phyloP scores from a whole-genome alignment of 352 stramenopile genomes.

The Phytophthora chlamydospora region DNA sequence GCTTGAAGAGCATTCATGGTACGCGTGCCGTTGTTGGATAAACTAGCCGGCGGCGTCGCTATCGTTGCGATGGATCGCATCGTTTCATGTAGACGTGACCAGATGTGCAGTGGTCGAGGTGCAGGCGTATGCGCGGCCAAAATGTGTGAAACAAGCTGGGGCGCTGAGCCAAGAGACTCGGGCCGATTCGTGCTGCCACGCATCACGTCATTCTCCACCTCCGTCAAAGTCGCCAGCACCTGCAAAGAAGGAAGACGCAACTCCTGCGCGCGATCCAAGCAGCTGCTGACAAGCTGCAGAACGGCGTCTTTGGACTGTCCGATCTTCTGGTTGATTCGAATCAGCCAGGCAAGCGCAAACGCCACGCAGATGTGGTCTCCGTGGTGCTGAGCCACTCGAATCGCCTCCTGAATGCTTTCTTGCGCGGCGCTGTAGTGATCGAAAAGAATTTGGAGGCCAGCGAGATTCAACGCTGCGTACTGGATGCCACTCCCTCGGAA shows the following conservation, averaged over 20 bases:
- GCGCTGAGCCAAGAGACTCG: slow-evolving; percentile 12
- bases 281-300: slow-evolving; percentile 51
- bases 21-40: slow-evolving; percentile 22
- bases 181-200: slow-evolving; percentile 26
- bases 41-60: slow-evolving; percentile 22
- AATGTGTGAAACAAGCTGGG: slow-evolving; percentile 39
- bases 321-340: slow-evolving; percentile 64
- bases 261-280: slow-evolving; percentile 67
- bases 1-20: slow-evolving; percentile 37
- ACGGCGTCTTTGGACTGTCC: slow-evolving; percentile 66
- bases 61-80: slow-evolving; percentile 35
- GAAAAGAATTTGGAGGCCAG: slow-evolving; percentile 88
- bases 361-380: slow-evolving; percentile 92
- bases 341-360: slow-evolving; percentile 91
- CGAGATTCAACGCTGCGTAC: slow-evolving; percentile 92
- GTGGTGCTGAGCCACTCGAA: slow-evolving; percentile 93
- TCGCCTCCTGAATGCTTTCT: slow-evolving; percentile 92
- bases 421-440: slow-evolving; percentile 76
- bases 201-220: slow-evolving; percentile 57
- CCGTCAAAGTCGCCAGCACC: slow-evolving; percentile 50
- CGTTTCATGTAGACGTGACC: slow-evolving; percentile 42
- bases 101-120: slow-evolving; percentile 53
- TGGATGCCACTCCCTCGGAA: slow-evolving; percentile 80
- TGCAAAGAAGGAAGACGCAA: slow-evolving; percentile 58
- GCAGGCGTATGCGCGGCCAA: slow-evolving; percentile 38